Evolutionary conservation across 495 filamentous ascomycete genomes (phyloP), one percentile per base, ranked within the genome.

Genomic region (Daldinia concentrica): DNA sequence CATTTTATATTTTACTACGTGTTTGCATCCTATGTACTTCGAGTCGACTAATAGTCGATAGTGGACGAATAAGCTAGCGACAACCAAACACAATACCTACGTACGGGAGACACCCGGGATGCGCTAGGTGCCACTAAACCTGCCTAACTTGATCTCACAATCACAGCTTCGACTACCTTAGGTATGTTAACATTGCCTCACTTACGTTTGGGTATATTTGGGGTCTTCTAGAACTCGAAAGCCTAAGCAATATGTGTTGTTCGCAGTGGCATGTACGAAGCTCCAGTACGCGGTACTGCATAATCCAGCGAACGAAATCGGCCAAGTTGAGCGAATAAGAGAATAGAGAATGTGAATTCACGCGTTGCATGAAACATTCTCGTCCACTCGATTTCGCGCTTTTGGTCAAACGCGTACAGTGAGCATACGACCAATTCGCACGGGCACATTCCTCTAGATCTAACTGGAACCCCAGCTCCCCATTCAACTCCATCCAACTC

Each of bases 341-440:
- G 30, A 50, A 36, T 54, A 64, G 39, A 72, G 55, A 71, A 62
- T 58, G 57, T 67, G 39, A 66, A 73, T 56, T 72, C 62, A 59
- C 67, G 67, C 62, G 67, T 41, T 64, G 73, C 72, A 71, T 74
- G 57, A 39, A 62, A 57, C 59, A 57, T 69, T 69, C 73, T 72
- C 34, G 62, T 64, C 73, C 69, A 72, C 57, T 75, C 73, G 55
- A 61, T 67, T 70, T 72, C 69, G 64, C 69, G 64, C 72, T 68
- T 63, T 62, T 66, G 39, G 54, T 51, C 69, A 69, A 52, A 77
- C 75, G 73, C 73, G 75, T 75, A 66, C 73, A 63, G 58, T 66
- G 43, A 55, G 57, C 24, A 48, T 27, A 14, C 1, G 8, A 27
- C 14, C 52, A 70, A 70, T 69, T 70, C 62, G 48, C 66, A 69